Conservation (phyloP, 345 rosid genomes). For the Cardamine chenopodiifolia region DNA sequence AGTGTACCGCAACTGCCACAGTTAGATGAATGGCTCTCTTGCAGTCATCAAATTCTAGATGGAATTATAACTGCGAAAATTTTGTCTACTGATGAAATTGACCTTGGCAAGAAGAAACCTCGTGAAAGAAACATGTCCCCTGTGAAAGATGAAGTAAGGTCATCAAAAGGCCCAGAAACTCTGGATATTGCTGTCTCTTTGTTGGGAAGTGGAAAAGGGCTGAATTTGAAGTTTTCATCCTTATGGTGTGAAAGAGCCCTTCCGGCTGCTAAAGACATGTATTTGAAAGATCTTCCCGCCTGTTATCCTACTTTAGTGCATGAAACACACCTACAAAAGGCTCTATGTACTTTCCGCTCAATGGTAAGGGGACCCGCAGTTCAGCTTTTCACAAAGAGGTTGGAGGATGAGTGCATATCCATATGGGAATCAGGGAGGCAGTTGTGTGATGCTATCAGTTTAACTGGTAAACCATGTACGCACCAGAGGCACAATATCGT, state of each 20-base stretch:
- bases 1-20: slow-evolving; percentile 66
- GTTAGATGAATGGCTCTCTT: slow-evolving; percentile 66
- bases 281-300: slow-evolving; percentile 70
- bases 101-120: slow-evolving; percentile 55
- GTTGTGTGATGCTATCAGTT: slow-evolving; percentile 85
- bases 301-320: slow-evolving; percentile 75
- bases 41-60: slow-evolving; percentile 57
- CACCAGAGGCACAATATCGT: slow-evolving; percentile 61
- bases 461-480: slow-evolving; percentile 85
- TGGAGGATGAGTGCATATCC: slow-evolving; percentile 72
- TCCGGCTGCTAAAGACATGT: slow-evolving; percentile 74
- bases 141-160: slow-evolving; percentile 51
- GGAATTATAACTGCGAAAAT: slow-evolving; percentile 63
- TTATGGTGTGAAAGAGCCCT: slow-evolving; percentile 77
- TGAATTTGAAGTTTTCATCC: slow-evolving; percentile 66
- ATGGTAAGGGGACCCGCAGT: slow-evolving; percentile 85
- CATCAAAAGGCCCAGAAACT: slow-evolving; percentile 52
- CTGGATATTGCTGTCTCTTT: slow-evolving; percentile 62
- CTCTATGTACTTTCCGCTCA: slow-evolving; percentile 63
- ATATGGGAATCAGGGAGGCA: slow-evolving; percentile 87
- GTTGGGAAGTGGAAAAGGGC: slow-evolving; percentile 69
- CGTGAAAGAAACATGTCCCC: slow-evolving; percentile 53
- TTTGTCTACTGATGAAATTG: slow-evolving; percentile 51
- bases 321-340: slow-evolving; percentile 62
- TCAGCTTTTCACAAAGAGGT: slow-evolving; percentile 55